phyloP scores from a whole-genome alignment of 176 grass and related monocot species.

The Olyra latifolia region DNA sequence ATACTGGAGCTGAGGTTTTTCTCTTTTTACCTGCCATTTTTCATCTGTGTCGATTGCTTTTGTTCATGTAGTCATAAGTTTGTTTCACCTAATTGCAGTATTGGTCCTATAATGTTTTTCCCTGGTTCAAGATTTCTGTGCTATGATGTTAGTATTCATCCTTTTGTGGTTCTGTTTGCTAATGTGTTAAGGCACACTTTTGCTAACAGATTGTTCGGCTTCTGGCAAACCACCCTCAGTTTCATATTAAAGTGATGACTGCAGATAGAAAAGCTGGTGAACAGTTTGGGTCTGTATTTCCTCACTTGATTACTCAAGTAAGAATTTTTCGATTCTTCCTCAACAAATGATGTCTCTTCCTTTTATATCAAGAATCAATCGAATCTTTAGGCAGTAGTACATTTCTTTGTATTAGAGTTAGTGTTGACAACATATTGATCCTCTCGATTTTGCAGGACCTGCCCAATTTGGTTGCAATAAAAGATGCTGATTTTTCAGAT shows the following conservation, averaged over 20 bases:
- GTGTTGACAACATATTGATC: slow-evolving; percentile 16
- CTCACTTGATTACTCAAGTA: slow-evolving; percentile 83
- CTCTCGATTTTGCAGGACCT: slow-evolving; percentile 61
- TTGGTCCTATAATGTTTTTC: neutral
- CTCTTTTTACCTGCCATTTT: neutral
- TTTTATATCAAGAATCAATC: neutral
- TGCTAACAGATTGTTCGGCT: slow-evolving; percentile 73
- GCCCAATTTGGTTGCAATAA: slow-evolving; percentile 82
- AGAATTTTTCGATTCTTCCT: slow-evolving; percentile 24
- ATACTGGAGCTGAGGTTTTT: slow-evolving; percentile 86
- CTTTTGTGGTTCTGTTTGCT: slow-evolving; percentile 6
- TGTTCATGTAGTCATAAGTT: neutral
- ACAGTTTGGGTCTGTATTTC: slow-evolving; percentile 87
- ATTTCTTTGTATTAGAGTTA: slow-evolving; percentile 3
- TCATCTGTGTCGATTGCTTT: neutral
- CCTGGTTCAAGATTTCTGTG: neutral
- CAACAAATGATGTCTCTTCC: neutral
- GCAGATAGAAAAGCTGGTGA: slow-evolving; percentile 96
- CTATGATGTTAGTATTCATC: neutral
- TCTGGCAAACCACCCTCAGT: slow-evolving; percentile 81
- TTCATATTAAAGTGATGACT: slow-evolving; percentile 77
- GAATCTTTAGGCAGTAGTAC: neutral
- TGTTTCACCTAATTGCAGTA: neutral
- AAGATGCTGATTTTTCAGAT: slow-evolving; percentile 88
- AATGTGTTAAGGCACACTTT: neutral